These are phyloP conservation scores for Malassezia yamatoensis DNA, from an alignment of 1,284 basidiomycete species.

Conservation along the genomic window DNA sequence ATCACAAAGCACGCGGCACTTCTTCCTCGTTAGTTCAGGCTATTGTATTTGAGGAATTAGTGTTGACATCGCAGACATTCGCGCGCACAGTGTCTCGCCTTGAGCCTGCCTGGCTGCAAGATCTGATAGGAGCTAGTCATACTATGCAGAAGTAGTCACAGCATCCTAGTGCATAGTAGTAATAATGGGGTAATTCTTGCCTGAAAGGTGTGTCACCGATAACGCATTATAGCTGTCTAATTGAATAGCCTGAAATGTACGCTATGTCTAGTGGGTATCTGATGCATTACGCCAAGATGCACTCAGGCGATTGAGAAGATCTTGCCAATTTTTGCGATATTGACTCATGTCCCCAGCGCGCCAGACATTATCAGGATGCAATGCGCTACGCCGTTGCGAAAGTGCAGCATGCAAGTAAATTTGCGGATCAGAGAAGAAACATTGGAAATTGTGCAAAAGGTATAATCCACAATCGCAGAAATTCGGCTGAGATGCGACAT, in stretches of 20 bases:
- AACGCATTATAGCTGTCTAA: too few species aligned
- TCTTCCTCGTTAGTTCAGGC: slow-evolving; percentile 15
- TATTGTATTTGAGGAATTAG: slow-evolving; percentile 44
- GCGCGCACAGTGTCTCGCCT: slow-evolving; percentile 37
- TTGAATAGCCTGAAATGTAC: too few species aligned
- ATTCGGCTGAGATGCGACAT: slow-evolving; percentile 63
- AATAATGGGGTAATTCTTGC: too few species aligned
- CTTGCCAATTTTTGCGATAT: neutral
- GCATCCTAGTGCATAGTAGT: too few species aligned
- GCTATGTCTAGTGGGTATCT: neutral
- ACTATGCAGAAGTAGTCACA: too few species aligned
- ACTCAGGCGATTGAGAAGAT: neutral
- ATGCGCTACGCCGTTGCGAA: neutral
- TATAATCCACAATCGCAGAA: slow-evolving; percentile 67
- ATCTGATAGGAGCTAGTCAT: neutral
- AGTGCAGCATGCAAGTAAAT: slow-evolving; percentile 18
- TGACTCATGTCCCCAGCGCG: slow-evolving; percentile 3
- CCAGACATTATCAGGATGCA: neutral
- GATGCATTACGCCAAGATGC: neutral
- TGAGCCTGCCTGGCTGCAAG: slow-evolving; percentile 37
- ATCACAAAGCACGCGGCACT: slow-evolving; percentile 14
- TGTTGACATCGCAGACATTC: slow-evolving; percentile 42
- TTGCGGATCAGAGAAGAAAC: slow-evolving; percentile 35
- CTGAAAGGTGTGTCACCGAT: too few species aligned
- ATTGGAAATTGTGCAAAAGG: slow-evolving; percentile 39